Base-by-base conservation (phyloP, 345 rosid genomes). In the Streptanthus diversifolius region DNA sequence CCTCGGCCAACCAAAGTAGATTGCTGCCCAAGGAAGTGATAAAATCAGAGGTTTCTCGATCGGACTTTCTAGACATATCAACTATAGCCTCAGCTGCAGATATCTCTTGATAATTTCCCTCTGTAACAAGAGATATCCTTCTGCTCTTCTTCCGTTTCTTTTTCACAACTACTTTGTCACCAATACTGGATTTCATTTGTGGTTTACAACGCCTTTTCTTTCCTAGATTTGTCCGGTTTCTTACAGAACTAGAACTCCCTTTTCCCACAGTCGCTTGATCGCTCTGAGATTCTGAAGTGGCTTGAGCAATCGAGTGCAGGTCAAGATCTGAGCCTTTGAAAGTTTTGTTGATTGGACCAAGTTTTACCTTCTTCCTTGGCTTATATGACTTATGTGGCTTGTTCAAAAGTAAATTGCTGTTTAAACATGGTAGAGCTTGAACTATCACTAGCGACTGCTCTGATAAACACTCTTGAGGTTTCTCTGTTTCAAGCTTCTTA, bases 41-140 rank as follows among this genome's bases (percentile, higher is more conserved):
- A 49, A 36, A 52, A 18, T 18, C 52, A 25, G 36, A 22, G 9
- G 41, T 69, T 56, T 67, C 85, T 65, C 6, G 35, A 69, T 66
- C 30, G 8, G 68, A 69, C 57, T 41, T 51, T 55, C 83, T 79
- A 8, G 88, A 84, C 59, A 87, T 80, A 53, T 75, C 51, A 66
- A 84, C 77, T 44, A 87, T 71, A 60, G 84, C 78, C 80, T 80
- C 77, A 19, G 80, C 86, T 49, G 89, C 92, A 68, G 67, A 62
- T 70, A 41, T 74, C 27, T 80, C 79, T 75, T 77, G 78, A 78
- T 85, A 73, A 6, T 67, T 73, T 10, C 78, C 82, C 39, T 80
- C 85, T 66, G 55, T 76, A 19, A 80, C 78, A 39, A 78, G 84
- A n/a, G 70, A 83, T 39, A 77, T 67, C 72, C 80, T 83, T 76